phyloP scores from a whole-genome alignment of 306 rosid genomes.

The Sophora flavescens region DNA sequence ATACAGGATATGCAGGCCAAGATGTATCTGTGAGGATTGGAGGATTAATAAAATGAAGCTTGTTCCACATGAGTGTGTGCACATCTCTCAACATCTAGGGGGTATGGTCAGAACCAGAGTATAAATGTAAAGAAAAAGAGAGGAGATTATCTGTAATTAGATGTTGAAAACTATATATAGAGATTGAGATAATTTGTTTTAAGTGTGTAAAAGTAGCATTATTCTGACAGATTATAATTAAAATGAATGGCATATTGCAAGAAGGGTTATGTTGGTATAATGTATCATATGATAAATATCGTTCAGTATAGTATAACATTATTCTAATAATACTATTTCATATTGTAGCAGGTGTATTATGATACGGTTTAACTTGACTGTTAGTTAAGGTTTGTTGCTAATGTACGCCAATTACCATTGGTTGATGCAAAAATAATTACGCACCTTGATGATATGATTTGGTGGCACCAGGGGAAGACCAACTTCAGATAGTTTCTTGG shows the following conservation, averaged over 20 bases:
- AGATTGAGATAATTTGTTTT: no score
- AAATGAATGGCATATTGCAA: slow-evolving; percentile 7
- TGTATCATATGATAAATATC: neutral
- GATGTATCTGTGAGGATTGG: neutral
- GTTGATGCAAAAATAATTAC: slow-evolving; percentile 20
- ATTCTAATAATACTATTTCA: slow-evolving; percentile 13
- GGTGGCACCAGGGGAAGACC: slow-evolving; percentile 85
- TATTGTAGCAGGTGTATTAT: neutral
- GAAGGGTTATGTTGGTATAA: neutral
- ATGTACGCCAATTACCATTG: neutral
- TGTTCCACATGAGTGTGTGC: neutral
- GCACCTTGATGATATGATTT: slow-evolving; percentile 69
- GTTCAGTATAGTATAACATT: neutral
- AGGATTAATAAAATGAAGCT: neutral
- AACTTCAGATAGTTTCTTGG: slow-evolving; percentile 75
- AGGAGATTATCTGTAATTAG: no score
- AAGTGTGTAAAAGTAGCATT: no score
- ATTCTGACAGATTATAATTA: neutral
- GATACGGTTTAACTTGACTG: neutral
- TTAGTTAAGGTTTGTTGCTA: slow-evolving; percentile 16
- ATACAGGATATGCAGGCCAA: neutral
- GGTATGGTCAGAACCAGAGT: no score
- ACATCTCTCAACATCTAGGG: no score
- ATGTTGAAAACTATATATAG: no score
- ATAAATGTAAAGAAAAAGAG: no score